These are phyloP conservation scores for Hymenotorrendiella dingleyae DNA, from an alignment of 2,329 filamentous ascomycete genomes.

Conservation along the genomic window DNA sequence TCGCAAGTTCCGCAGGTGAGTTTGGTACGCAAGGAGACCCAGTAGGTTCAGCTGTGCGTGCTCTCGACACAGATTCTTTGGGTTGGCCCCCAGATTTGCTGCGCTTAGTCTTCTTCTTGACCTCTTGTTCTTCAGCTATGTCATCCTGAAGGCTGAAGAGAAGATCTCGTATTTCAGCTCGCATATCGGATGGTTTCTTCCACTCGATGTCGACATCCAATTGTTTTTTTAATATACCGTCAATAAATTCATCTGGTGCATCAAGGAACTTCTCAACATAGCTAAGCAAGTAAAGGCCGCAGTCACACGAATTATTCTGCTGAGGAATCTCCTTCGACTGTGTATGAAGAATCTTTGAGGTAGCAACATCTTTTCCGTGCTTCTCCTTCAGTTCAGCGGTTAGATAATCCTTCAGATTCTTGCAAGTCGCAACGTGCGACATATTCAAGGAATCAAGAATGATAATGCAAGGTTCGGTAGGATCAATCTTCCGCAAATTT, in stretches of 20 bases:
- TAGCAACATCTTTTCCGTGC: constrained; percentile 33
- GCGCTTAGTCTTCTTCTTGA: constrained; percentile 2
- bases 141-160: constrained; percentile 59
- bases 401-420: constrained; percentile 70
- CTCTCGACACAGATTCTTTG: too few relatives aligned
- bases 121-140: too few relatives aligned
- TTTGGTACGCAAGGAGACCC: too few relatives aligned
- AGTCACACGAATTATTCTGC: constrained; percentile 83
- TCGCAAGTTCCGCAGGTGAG: too few relatives aligned
- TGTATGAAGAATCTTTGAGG: constrained; percentile 42
- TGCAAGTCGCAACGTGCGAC: constrained; percentile 57
- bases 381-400: constrained; percentile 64
- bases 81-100: too few relatives aligned
- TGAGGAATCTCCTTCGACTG: constrained; percentile 70
- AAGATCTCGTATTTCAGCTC: constrained; percentile 58
- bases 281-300: constrained; percentile 77
- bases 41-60: too few relatives aligned
- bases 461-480: constrained; percentile 64
- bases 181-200: constrained; percentile 50
- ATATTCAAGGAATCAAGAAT: constrained; percentile 80
- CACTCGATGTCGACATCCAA: constrained; percentile 49
- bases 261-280: constrained; percentile 80
- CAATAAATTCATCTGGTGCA: constrained; percentile 64
- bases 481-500: constrained; percentile 38
- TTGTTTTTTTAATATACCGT: constrained; percentile 54